Base-by-base conservation (phyloP, 1,284 basidiomycete species). In the Cryptococcus hybrid region DNA sequence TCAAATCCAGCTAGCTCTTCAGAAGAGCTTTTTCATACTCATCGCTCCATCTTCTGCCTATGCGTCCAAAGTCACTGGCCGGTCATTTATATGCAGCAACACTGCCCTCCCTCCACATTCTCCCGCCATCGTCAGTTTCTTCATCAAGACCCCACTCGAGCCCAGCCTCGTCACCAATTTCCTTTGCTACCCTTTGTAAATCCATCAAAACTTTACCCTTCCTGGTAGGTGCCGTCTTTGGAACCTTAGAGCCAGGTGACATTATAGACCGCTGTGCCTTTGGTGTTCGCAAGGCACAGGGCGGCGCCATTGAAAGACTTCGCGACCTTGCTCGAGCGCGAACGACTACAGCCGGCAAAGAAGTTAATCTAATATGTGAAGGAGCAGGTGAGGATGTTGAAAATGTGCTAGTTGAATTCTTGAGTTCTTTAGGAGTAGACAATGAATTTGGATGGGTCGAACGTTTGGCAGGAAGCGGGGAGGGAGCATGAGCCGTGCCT, bases 101-200 rank as follows among this genome's bases (percentile, higher is more conserved):
- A 51, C 66, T 74, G 18, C 68, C 64, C 51, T 70, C 68, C 37
- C 72, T 59, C 61, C 66, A 68, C 52, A 61, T 50, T 49, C 70
- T 67, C 34, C 64, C 68, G 7, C 64, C 56, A 48, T 68, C 64
- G 18, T 66, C 57, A 5, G 60, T 67, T 53, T 74, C 70, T 48
- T 70, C 68, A 51, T 73, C 72, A 55, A 74, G 51, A n/a, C 34
- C 72, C 72, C 72, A 74, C 50, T 71, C 68, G 47, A 68, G 49
- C 3, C 66, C 66, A n/a, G 56, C 62, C 24, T 67, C 70, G 47
- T 72, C 65, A 34, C 49, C 62, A 15, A 60, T 18, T 24, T 56
- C 46, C 46, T 44, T 43, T 4, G 65, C 65, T n/a, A 63, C 51
- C n/a, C 57, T 55, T 1, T 55, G 64, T 42, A 63, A 36, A 34